These are phyloP conservation scores for Acanthochlamys bracteata DNA, from an alignment of 106 monocot genomes.

Conservation along the genomic window DNA sequence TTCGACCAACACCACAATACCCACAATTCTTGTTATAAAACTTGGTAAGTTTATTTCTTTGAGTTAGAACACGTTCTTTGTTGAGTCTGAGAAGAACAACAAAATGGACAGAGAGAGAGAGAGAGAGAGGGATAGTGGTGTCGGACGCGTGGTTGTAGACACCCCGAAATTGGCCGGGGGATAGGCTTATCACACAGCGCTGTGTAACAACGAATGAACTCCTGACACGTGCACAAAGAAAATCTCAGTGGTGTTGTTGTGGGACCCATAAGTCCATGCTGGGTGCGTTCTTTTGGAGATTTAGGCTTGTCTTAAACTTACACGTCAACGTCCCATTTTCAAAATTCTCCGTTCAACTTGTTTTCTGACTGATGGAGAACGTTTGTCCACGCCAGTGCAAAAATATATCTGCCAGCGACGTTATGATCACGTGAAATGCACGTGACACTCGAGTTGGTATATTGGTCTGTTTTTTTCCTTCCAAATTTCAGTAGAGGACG, in stretches of 20 bases:
- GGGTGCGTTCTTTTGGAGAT: too few species aligned
- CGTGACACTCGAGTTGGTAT: too few species aligned
- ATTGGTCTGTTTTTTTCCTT: too few species aligned
- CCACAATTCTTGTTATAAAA: neutral
- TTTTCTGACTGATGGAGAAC: too few species aligned
- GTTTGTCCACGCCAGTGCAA: too few species aligned
- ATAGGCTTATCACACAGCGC: conserved; percentile 26
- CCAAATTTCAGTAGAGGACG: too few species aligned
- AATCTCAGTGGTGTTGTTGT: neutral
- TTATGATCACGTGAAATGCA: too few species aligned
- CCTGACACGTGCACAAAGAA: conserved; percentile 5
- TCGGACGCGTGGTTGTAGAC: conserved; percentile 11
- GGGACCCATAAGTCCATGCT: neutral
- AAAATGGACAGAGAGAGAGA: neutral
- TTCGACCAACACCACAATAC: neutral
- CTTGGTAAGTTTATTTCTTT: neutral
- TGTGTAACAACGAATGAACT: neutral
- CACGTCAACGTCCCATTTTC: neutral
- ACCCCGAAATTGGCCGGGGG: neutral
- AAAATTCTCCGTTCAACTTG: neutral
- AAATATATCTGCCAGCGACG: too few species aligned
- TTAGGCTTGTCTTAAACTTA: too few species aligned
- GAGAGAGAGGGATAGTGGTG: neutral
- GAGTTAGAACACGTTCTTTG: neutral
- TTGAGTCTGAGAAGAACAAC: too few species aligned